Percentiles rank a stretch among this genome's conserved stretches.
phyloP scores from a whole-genome alignment of 495 filamentous ascomycete species.

The Lindgomyces ingoldianus region DNA sequence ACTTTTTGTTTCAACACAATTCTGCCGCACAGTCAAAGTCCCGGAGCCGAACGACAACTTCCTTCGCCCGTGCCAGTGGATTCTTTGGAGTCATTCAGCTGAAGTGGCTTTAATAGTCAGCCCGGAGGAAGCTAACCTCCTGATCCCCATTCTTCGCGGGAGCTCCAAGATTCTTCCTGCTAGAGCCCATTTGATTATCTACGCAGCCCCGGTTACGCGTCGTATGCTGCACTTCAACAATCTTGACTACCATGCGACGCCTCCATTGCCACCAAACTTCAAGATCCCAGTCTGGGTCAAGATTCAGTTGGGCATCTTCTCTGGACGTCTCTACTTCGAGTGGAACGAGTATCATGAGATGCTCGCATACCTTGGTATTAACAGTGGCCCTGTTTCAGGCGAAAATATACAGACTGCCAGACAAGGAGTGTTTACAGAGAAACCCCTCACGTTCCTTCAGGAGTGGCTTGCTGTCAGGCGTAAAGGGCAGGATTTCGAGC shows the following conservation, averaged over 20 bases:
- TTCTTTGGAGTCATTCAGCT: constrained; percentile 46
- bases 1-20: constrained; percentile 49
- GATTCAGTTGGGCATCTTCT: constrained; percentile 58
- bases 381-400: background rate
- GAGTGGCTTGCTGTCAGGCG: constrained; percentile 56
- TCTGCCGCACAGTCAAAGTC: constrained; percentile 44
- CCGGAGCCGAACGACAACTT: constrained; percentile 45
- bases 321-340: constrained; percentile 58
- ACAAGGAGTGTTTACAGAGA: constrained; percentile 32
- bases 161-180: background rate
- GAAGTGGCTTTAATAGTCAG: constrained; percentile 54
- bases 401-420: background rate
- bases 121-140: constrained; percentile 56
- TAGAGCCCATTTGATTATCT: constrained; percentile 49
- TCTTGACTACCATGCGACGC: constrained; percentile 52
- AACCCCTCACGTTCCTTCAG: constrained; percentile 49
- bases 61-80: constrained; percentile 52
- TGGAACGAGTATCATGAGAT: constrained; percentile 46
- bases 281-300: constrained; percentile 49
- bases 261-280: constrained; percentile 46
- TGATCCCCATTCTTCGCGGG: constrained; percentile 49
- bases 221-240: constrained; percentile 57
- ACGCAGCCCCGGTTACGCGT: constrained; percentile 56
- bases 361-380: constrained; percentile 35
- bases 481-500: constrained; percentile 54